phyloP scores from a whole-genome alignment of 306 rosid species.

The Prosopis cineraria region DNA sequence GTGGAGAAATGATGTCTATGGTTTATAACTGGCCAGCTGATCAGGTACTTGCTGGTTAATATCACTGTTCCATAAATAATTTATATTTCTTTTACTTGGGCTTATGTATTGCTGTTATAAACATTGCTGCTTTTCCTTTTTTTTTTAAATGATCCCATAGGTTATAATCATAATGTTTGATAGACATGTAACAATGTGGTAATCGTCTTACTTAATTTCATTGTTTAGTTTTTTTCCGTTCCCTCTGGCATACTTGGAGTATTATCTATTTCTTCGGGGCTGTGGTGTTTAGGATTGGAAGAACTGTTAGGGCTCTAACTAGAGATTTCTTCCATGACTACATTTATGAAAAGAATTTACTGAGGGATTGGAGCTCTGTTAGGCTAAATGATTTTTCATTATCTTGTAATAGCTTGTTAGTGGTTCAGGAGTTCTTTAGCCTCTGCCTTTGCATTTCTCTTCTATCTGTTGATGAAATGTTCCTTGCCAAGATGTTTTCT shows the following conservation, averaged over 20 bases:
- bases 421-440: not conserved
- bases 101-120: not conserved
- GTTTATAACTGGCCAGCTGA: slow-evolving; percentile 99
- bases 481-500: not conserved
- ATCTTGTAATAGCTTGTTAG: not conserved
- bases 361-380: not conserved
- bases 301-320: not conserved
- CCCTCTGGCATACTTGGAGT: slow-evolving; percentile 1
- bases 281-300: not conserved
- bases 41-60: slow-evolving; percentile 57
- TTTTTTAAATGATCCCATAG: not conserved
- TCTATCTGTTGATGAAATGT: not conserved
- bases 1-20: slow-evolving; percentile 99
- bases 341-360: not conserved
- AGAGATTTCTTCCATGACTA: not conserved
- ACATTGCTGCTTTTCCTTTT: not conserved
- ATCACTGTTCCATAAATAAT: slow-evolving; percentile 15
- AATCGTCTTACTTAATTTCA: not conserved
- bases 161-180: not conserved
- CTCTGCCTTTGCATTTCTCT: not conserved
- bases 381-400: not conserved
- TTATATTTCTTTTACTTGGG: not conserved
- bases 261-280: not conserved
- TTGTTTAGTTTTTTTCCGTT: not conserved
- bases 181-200: not conserved